Percentiles rank a stretch among this genome's conserved stretches.
phyloP scores from a whole-genome alignment of 108 stramenopile species.

The Cylindrotheca fusiformis region DNA sequence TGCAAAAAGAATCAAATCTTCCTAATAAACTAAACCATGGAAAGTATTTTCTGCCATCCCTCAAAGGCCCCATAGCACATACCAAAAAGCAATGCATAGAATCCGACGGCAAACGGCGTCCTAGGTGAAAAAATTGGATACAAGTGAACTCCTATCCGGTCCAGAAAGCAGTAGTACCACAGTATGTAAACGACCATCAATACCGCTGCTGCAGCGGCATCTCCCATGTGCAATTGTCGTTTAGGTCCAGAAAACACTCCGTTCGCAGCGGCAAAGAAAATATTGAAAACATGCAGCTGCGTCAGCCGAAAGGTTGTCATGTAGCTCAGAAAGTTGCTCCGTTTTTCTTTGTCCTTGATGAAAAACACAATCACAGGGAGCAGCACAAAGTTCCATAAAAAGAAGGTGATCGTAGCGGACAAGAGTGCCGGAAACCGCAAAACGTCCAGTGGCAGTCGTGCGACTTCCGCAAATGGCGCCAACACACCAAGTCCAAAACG shows the following conservation, averaged over 20 bases:
- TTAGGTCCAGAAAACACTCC: constrained; percentile 36
- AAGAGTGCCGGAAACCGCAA: constrained; percentile 64
- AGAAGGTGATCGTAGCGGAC: constrained; percentile 61
- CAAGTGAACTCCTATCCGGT: constrained; percentile 77
- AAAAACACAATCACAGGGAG: constrained; percentile 52
- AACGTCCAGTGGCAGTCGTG: constrained; percentile 38
- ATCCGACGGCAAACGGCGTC: constrained; percentile 27
- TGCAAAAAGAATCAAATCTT: too few relatives aligned
- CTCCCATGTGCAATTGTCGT: constrained; percentile 47
- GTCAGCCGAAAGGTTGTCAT: constrained; percentile 59
- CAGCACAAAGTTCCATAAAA: constrained; percentile 81
- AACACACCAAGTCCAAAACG: constrained; percentile 55
- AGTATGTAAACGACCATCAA: constrained; percentile 48
- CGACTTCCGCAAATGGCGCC: constrained; percentile 47
- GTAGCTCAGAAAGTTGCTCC: constrained; percentile 52
- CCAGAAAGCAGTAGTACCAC: constrained; percentile 69
- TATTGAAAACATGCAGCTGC: constrained; percentile 72
- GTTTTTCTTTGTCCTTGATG: constrained; percentile 40
- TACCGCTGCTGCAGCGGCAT: constrained; percentile 47
- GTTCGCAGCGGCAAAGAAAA: constrained; percentile 53
- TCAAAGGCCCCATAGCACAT: constrained; percentile 20
- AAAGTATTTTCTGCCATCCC: not conserved
- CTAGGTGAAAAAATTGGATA: constrained; percentile 80
- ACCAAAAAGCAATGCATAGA: constrained; percentile 36
- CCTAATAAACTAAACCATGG: too few relatives aligned